Percentiles rank a stretch among this genome's conserved stretches.
phyloP scores from a whole-genome alignment of 805 yeast genomes.

The Candida gorgasii region DNA sequence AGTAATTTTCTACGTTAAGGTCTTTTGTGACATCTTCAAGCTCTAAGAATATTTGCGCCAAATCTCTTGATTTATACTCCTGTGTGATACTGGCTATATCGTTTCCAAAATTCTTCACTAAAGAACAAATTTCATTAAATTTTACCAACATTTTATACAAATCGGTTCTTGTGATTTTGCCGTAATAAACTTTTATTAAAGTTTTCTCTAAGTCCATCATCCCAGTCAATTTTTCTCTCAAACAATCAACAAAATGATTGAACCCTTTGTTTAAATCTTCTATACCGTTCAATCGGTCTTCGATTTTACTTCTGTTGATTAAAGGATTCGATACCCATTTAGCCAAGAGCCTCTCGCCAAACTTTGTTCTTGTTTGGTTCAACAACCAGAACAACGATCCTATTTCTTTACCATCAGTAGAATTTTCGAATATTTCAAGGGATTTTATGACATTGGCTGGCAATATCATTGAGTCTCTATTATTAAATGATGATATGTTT shows the following conservation, averaged over 20 bases:
- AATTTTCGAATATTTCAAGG: conserved; percentile 72
- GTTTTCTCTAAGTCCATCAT: conserved; percentile 34
- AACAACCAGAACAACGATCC: conserved; percentile 82
- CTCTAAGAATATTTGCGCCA: conserved; percentile 38
- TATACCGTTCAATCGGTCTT: conserved; percentile 62
- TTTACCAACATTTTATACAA: conserved; percentile 30
- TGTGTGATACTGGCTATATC: conserved; percentile 21
- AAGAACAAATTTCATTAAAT: conserved; percentile 27
- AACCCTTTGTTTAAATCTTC: conserved; percentile 28
- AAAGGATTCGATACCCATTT: conserved; percentile 81
- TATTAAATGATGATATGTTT: conserved; percentile 54
- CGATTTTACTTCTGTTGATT: conserved; percentile 51
- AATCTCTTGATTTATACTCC: conserved; percentile 31
- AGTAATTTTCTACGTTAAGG: conserved; percentile 32
- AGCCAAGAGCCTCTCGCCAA: conserved; percentile 67
- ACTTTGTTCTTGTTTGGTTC: conserved; percentile 76
- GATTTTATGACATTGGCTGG: conserved; percentile 68
- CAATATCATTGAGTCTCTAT: conserved; percentile 52
- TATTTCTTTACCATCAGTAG: conserved; percentile 51
- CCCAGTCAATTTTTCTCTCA: conserved; percentile 22
- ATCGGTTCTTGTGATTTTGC: conserved; percentile 35
- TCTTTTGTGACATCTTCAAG: conserved; percentile 35
- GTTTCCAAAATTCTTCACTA: conserved; percentile 34
- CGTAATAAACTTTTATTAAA: conserved; percentile 40
- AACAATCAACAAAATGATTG: conserved; percentile 35